phyloP scores from a whole-genome alignment of 2,329 filamentous ascomycete genomes.

The Fusarium haematococcum region DNA sequence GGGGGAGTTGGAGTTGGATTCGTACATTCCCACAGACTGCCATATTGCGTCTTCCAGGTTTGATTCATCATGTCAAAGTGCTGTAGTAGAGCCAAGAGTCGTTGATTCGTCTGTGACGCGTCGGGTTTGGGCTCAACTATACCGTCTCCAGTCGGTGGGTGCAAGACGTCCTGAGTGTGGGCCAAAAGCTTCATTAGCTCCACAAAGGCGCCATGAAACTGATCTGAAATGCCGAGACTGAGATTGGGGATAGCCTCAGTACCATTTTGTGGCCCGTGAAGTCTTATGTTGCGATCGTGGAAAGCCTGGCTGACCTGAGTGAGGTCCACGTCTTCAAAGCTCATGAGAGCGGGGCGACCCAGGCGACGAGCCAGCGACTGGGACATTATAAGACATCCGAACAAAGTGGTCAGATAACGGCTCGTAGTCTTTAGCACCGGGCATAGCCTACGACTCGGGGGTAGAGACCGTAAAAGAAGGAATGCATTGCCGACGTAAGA shows the following conservation, averaged over 20 bases:
- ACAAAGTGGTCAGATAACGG: not conserved
- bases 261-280: not conserved
- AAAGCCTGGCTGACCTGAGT: constrained; percentile 4
- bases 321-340: constrained; percentile 10
- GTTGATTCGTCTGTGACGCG: not conserved
- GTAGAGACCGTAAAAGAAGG: constrained; percentile 6
- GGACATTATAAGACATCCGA: constrained; percentile 7
- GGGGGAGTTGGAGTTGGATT: too few relatives aligned
- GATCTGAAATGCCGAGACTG: constrained; percentile 2
- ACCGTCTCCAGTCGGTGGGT: constrained; percentile 6
- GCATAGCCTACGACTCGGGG: constrained; percentile 1
- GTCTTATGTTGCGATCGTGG: not conserved
- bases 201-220: constrained; percentile 10
- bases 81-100: not conserved
- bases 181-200: constrained; percentile 4
- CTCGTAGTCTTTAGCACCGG: not conserved
- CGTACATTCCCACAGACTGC: not conserved
- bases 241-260: not conserved
- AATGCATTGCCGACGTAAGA: constrained; percentile 17
- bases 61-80: constrained; percentile 12
- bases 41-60: not conserved
- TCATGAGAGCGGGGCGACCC: constrained; percentile 1
- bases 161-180: constrained; percentile 5
- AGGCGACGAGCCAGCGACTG: constrained; percentile 13
- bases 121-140: not conserved